Base-by-base conservation (phyloP, 306 rosid genomes). In the Chamaecrista fasciculata region DNA sequence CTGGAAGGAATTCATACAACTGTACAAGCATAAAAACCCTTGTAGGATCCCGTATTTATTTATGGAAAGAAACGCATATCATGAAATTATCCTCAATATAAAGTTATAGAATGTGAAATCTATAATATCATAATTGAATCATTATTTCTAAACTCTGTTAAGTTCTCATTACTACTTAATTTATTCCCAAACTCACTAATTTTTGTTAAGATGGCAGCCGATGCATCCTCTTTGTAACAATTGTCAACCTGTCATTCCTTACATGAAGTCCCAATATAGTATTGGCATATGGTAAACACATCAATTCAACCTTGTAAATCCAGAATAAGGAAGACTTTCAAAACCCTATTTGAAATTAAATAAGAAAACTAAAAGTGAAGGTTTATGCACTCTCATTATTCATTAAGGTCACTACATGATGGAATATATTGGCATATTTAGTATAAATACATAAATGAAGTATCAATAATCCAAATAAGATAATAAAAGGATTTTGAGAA, bases 301-400 rank as follows among this genome's bases (percentile, higher is more conserved):
- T 40, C 28, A 10, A 55, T 69, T 31, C n/a, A 56, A 39, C 33
- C 14, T 43, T 29, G 57, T n/a, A 39, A 57, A 57, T 42, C 34
- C 8, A 69, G 20, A 48, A 69, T 56, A 56, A 40, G 31, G 44
- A 25, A 5, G 29, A 57, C 55, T 69, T 53, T 28, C 26, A 69
- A 53, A 53, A 12, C 73, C 64, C 34, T 5, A 14, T 53, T 11
- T 20, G 14, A 4, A 44, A 2, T 24, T 26, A 1, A 23, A 21
- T 52, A n/a, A 11, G 16, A 16, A 52, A 52, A 20, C 5, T 20
- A 18, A 49, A 16, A 19, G 25, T n/a, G n/a, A n/a, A n/a, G n/a
- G n/a, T n/a, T n/a, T n/a, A n/a, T n/a, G n/a, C 2, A 55, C 55
- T 25, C 18, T 40, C 43, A 25, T 26, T 4, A 1, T 55, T 28